Base-by-base conservation (phyloP, 2,329 filamentous ascomycete species). In the Elsinoe perseae region DNA sequence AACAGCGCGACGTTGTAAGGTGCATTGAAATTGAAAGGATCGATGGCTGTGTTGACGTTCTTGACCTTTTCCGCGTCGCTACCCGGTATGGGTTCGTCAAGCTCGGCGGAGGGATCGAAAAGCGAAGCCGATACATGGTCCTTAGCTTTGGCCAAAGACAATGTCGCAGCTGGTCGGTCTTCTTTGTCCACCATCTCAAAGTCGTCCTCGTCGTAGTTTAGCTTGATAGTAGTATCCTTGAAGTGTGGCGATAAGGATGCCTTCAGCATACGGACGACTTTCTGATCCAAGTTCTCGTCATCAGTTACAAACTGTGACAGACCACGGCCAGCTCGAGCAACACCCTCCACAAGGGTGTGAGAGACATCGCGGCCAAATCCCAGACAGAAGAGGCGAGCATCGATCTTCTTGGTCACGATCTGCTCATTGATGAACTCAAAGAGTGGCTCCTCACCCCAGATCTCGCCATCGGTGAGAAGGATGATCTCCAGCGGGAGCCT, bases 191-290 rank as follows among this genome's bases (percentile, higher is more conserved):
- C 69, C 2, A 86, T 65, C 64, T 86, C 84, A 58, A 82, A 86
- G 16, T 81, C 82, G 12, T 82, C 78, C 7, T 69, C 66, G 2
- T 71, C 65, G 1, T 86, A 87, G 55, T 81, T 79, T 59, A 88
- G 70, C 63, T 85, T 81, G 1, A 89, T 70, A 0, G 73, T 76
- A 63, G 84, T 87, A 64, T 87, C 78, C 14, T 71, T 77, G 43
- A 87, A 73, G 60, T 88, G 84, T 0, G 84, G 83, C 1, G 79
- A 81, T 18, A 89, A 68, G 0, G 84, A 81, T 0, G 80, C 85
- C 64, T 86, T 87, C 57, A 90, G 73, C 86, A 90, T 89, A 2
- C 86, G 78, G 2, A 89, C 76, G 1, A 89, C 77, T 65, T 86
- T 86, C 60, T 72, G 79, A 62, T 86, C 81, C 69, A 88, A 80